Conservation (phyloP, 2,329 filamentous ascomycete species). For the Colletotrichum eremochloae region DNA sequence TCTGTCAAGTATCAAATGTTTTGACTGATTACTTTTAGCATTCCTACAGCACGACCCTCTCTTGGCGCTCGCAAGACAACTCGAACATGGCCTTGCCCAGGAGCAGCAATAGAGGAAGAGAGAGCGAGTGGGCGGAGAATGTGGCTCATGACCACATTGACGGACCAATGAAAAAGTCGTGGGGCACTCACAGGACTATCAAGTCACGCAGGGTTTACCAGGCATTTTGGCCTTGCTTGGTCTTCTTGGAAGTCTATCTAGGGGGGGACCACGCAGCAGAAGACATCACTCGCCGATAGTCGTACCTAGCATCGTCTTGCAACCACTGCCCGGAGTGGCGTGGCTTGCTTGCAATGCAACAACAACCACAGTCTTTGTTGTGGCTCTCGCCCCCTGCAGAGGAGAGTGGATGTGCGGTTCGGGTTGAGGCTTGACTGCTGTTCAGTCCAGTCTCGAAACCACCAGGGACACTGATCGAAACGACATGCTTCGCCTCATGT, state of each 20-base stretch:
- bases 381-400: constrained; percentile 3
- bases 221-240: neutral
- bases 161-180: constrained; percentile 13
- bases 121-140: constrained; percentile 1
- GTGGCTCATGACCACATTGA: constrained; percentile 26
- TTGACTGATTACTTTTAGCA: neutral
- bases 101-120: neutral
- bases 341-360: constrained; percentile 1
- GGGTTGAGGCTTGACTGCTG: neutral
- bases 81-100: constrained; percentile 16
- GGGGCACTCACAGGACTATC: constrained; percentile 13
- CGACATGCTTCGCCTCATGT: neutral
- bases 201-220: constrained; percentile 20
- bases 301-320: neutral
- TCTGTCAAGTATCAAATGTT: constrained; percentile 31
- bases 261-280: too few relatives aligned
- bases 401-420: constrained; percentile 9
- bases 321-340: constrained; percentile 29
- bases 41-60: constrained; percentile 4
- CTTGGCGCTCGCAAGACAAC: constrained; percentile 17
- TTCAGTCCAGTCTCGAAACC: neutral
- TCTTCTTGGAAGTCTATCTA: neutral
- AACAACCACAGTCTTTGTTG: neutral
- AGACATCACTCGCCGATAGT: neutral
- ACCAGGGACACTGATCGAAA: neutral